A percentile compares a stretch with the other conserved stretches of the same genome.
These are phyloP conservation scores for Plectosphaerella cucumerina DNA, from an alignment of 2,329 filamentous ascomycete species.

Conservation along the genomic window DNA sequence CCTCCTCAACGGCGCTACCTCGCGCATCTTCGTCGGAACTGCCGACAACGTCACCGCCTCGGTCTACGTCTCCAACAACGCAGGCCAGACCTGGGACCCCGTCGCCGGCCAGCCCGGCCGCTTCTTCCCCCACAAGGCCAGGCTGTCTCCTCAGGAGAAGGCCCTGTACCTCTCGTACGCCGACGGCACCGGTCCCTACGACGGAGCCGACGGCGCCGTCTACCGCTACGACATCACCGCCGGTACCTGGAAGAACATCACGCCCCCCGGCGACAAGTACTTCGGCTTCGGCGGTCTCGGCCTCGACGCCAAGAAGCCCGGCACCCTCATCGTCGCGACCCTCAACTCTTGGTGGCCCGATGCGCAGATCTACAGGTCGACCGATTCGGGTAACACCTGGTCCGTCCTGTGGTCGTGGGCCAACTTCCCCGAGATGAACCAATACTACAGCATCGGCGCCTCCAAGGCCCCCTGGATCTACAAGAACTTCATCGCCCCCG, in stretches of 20 bases:
- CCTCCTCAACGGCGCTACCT: conserved; percentile 40
- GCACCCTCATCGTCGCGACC: conserved; percentile 51
- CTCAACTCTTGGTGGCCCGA: conserved; percentile 59
- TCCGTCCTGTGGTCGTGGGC: conserved; percentile 50
- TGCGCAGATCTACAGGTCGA: conserved; percentile 51
- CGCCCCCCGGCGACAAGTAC: conserved; percentile 44
- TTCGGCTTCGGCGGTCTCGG: conserved; percentile 54
- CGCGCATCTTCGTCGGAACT: conserved; percentile 52
- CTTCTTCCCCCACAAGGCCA: conserved; percentile 51
- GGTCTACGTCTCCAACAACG: conserved; percentile 50
- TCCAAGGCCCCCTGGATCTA: conserved; percentile 47
- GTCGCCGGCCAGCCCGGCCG: conserved; percentile 45
- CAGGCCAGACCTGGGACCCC: conserved; percentile 46
- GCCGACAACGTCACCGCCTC: conserved; percentile 49
- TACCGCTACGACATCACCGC: conserved; percentile 48
- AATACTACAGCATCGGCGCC: conserved; percentile 1
- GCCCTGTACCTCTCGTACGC: conserved; percentile 51
- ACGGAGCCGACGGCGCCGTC: conserved; percentile 48
- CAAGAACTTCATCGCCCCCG: conserved; percentile 39
- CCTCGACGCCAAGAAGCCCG: conserved; percentile 48
- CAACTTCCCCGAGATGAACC: conserved; percentile 39
- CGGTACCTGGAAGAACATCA: conserved; percentile 51
- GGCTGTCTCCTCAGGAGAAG: conserved; percentile 45
- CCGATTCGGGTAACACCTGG: conserved; percentile 51
- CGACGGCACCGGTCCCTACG: conserved; percentile 53